Percentiles rank a stretch among this genome's conserved stretches.
These are phyloP conservation scores for Verticillium klebahnii DNA, from an alignment of 2,329 filamentous ascomycete genomes.

Conservation along the genomic window DNA sequence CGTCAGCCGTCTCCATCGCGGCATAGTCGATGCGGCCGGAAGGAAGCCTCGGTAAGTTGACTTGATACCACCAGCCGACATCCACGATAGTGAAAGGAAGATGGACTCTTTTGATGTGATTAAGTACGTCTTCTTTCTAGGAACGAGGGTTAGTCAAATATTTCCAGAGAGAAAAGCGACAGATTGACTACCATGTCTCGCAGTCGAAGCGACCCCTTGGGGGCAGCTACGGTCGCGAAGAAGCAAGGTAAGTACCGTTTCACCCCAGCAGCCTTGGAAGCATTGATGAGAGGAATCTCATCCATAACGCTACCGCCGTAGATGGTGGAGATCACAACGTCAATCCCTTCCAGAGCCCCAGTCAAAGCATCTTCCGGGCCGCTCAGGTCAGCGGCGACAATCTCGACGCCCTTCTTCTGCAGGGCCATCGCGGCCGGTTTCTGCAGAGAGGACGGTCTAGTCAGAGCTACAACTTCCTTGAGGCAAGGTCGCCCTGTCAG, in stretches of 20 bases:
- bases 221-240: constrained; percentile 30
- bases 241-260: constrained; percentile 47
- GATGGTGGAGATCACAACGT: constrained; percentile 41
- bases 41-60: constrained; percentile 23
- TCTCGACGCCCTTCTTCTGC: constrained; percentile 34
- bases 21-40: constrained; percentile 34
- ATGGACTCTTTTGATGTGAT: constrained; percentile 38
- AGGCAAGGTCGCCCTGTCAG: not conserved
- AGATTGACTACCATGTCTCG: constrained; percentile 12
- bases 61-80: constrained; percentile 54
- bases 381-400: constrained; percentile 36
- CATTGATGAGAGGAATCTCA: constrained; percentile 40
- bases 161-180: not conserved
- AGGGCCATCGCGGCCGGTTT: constrained; percentile 38
- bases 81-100: constrained; percentile 54
- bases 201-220: constrained; percentile 23
- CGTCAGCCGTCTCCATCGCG: constrained; percentile 24
- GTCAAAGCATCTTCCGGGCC: too few species aligned
- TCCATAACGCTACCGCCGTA: constrained; percentile 25
- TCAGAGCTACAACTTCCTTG: constrained; percentile 43
- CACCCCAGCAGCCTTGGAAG: constrained; percentile 42
- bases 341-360: constrained; percentile 31
- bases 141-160: not conserved
- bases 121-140: constrained; percentile 43
- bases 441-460: constrained; percentile 38